These are phyloP conservation scores for Hortiboletus campestris DNA, from an alignment of 768 basidiomycete genomes.

Conservation along the genomic window DNA sequence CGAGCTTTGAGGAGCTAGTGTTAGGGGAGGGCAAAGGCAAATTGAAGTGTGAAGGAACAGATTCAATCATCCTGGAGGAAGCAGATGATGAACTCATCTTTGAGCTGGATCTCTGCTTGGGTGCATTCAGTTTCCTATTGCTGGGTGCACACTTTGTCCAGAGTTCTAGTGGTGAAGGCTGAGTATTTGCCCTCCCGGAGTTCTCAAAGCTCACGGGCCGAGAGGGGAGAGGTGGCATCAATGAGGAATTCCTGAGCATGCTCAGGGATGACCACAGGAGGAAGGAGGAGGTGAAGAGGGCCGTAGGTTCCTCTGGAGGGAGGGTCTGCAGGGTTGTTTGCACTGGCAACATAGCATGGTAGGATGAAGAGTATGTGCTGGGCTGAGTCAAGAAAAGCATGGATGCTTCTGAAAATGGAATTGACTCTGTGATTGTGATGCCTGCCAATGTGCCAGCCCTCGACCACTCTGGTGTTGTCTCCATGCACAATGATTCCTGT, in stretches of 20 bases:
- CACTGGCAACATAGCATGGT: neutral
- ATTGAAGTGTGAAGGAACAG: no score
- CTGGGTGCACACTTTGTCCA: no score
- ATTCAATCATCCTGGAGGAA: no score
- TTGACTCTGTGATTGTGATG: neutral
- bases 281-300: slow-evolving; percentile 2
- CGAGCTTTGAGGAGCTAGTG: no score
- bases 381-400: neutral
- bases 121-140: no score
- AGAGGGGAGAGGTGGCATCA: neutral
- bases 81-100: no score
- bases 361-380: neutral
- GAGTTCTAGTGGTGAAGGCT: no score
- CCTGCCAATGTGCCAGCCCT: neutral
- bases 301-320: neutral
- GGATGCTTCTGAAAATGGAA: neutral
- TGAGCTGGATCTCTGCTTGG: no score
- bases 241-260: neutral
- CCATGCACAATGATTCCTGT: neutral
- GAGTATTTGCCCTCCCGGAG: no score
- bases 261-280: neutral
- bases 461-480: neutral
- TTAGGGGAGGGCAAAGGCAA: no score
- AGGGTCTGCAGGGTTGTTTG: slow-evolving; percentile 3
- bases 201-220: no score